A percentile compares a stretch with the other conserved stretches of the same genome.
Conservation (phyloP, 495 filamentous ascomycete species). For the Antarctomyces pellizariae region DNA sequence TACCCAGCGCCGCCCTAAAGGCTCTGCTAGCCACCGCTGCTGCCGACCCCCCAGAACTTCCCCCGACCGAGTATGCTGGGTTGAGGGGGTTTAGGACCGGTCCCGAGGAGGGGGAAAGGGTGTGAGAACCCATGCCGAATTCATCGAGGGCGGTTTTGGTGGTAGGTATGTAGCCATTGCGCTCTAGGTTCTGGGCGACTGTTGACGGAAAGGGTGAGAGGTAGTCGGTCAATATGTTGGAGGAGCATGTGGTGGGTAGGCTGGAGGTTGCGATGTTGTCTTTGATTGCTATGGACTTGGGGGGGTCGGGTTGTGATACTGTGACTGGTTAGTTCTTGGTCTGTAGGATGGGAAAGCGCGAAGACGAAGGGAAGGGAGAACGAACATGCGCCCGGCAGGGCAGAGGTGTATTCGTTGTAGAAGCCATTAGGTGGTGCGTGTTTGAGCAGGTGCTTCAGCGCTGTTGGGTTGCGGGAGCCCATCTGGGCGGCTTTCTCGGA, state of each 20-base stretch:
- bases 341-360: no score
- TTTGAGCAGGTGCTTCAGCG: no score
- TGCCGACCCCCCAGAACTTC: slow-evolving; percentile 87
- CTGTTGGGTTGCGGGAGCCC: no score
- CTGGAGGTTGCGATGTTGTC: slow-evolving; percentile 65
- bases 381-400: no score
- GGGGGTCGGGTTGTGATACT: not conserved
- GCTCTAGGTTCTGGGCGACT: slow-evolving; percentile 30
- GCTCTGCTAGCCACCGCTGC: slow-evolving; percentile 52
- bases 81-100: slow-evolving; percentile 26
- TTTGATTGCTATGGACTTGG: slow-evolving; percentile 38
- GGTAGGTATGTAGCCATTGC: not conserved
- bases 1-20: slow-evolving; percentile 64
- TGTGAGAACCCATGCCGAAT: slow-evolving; percentile 95
- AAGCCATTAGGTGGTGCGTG: no score
- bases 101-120: slow-evolving; percentile 48
- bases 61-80: slow-evolving; percentile 45
- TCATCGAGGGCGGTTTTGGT: slow-evolving; percentile 86
- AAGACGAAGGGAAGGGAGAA: no score
- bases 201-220: slow-evolving; percentile 65
- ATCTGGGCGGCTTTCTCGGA: no score
- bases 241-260: slow-evolving; percentile 51
- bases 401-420: no score
- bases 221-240: slow-evolving; percentile 45
- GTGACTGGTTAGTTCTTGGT: not conserved